Evolutionary conservation across 2,329 filamentous ascomycete species (phyloP).

Genomic region (Colletotrichum sp.): DNA sequence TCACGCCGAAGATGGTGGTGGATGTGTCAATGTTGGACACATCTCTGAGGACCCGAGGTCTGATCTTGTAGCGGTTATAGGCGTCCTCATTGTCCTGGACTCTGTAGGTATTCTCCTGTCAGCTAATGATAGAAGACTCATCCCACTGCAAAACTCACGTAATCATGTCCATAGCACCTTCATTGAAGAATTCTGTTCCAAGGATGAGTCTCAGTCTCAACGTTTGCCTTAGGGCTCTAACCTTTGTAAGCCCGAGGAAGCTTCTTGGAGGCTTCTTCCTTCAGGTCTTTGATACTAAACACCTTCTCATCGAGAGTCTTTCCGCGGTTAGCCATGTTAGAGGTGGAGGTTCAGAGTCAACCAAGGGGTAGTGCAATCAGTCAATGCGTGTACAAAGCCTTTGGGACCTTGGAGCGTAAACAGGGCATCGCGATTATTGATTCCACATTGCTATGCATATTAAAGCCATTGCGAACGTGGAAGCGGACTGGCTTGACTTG

Average conservation of each 20-base stretch:
- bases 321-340: background rate
- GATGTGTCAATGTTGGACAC: background rate
- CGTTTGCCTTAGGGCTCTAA: too few species aligned
- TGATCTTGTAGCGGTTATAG: background rate
- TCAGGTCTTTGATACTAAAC: background rate
- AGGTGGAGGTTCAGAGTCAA: background rate
- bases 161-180: background rate
- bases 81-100: background rate
- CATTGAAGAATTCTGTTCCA: background rate
- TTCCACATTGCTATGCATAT: fast-evolving
- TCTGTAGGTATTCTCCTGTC: background rate
- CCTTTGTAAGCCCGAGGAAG: background rate
- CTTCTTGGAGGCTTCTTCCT: background rate
- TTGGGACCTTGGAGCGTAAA: too few species aligned
- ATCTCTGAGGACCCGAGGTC: background rate
- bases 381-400: too few species aligned
- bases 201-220: too few species aligned
- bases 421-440: background rate
- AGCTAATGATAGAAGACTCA: too few species aligned
- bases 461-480: background rate
- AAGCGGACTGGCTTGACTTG: too few species aligned
- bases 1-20: background rate
- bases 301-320: background rate
- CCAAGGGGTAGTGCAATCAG: background rate
- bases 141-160: background rate